Evolutionary conservation across 140 eudicot species (phyloP), one percentile per base, ranked within the genome.

Genomic region (Cichorium intybus): DNA sequence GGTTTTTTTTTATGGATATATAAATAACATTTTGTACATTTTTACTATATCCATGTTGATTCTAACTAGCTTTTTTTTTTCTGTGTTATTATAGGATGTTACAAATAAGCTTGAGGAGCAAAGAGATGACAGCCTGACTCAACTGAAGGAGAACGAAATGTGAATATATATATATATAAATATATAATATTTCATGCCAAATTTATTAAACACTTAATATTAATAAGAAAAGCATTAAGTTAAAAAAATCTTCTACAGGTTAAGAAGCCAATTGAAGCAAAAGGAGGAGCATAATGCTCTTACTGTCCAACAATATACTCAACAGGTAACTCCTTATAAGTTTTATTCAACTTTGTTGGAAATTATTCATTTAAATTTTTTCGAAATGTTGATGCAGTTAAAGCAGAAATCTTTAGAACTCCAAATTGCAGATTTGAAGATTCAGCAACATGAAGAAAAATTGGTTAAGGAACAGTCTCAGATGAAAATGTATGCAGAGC

Each of bases 81-180:
- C 58, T 47, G 29, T 67, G 58, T 62, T 62, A 59, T 62, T 62
- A 59, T 62, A 92, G 98, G 98, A 92, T 29, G 96, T 92, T 58
- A 80, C 95, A 77, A 72, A 4, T 77, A 92, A 85, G 86, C 89
- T 92, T 76, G 98, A 92, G 68, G 94, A 88, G 84, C 98, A 92
- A 77, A 85, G 86, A 73, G 96, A 82, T 65, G 96, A 92, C 66
- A 80, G 87, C 62, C 67, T 92, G 66, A 68, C 89, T 52, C 98
- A 92, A 76, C 82, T 88, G 66, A 85, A 85, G 76, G 98, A 92
- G 77, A 92, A 92, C 75, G 97, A 84, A 66, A 91, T 85, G 97
- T 91, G 54, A 82, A 73, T 43, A 43, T 0, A 3, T 31, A 5
- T 4, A 31, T 31, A 2, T 31, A 31, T 4, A 4, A 3, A 2